Conservation (phyloP, 495 filamentous ascomycete genomes). For the Annulohypoxylon maeteangense region DNA sequence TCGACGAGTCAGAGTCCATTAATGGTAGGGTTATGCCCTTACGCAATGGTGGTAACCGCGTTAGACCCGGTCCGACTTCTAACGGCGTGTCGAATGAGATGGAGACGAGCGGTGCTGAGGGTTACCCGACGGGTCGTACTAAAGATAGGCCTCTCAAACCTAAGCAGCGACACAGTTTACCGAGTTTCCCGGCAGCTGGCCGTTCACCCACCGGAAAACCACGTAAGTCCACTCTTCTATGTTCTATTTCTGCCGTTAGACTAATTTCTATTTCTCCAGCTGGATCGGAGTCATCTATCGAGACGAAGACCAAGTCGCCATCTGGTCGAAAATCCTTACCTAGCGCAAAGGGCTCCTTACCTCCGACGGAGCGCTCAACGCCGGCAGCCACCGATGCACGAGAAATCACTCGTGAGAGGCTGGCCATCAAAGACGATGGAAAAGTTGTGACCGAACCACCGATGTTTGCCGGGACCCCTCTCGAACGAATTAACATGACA, state of each 20-base stretch:
- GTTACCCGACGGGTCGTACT: conserved; percentile 1
- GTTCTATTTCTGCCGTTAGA: not conserved
- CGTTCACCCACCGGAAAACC: conserved; percentile 26
- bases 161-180: conserved; percentile 45
- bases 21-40: conserved; percentile 38
- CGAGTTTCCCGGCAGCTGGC: conserved; percentile 23
- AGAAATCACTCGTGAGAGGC: conserved; percentile 53
- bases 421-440: conserved; percentile 55
- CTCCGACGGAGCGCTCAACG: conserved; percentile 38
- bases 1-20: conserved; percentile 37
- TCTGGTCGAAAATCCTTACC: conserved; percentile 45
- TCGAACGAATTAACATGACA: conserved; percentile 53
- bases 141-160: conserved; percentile 34
- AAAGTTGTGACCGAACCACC: conserved; percentile 51
- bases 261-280: conserved; percentile 28
- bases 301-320: conserved; percentile 37
- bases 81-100: conserved; percentile 16
- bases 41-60: conserved; percentile 28
- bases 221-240: conserved; percentile 14
- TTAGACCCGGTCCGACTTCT: conserved; percentile 18
- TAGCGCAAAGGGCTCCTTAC: conserved; percentile 40
- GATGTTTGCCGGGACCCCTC: conserved; percentile 56
- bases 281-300: conserved; percentile 14
- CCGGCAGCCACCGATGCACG: conserved; percentile 18
- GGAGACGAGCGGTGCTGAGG: conserved; percentile 11